Evolutionary conservation across 345 rosid species (phyloP).

Genomic region (Euphorbia peplus): DNA sequence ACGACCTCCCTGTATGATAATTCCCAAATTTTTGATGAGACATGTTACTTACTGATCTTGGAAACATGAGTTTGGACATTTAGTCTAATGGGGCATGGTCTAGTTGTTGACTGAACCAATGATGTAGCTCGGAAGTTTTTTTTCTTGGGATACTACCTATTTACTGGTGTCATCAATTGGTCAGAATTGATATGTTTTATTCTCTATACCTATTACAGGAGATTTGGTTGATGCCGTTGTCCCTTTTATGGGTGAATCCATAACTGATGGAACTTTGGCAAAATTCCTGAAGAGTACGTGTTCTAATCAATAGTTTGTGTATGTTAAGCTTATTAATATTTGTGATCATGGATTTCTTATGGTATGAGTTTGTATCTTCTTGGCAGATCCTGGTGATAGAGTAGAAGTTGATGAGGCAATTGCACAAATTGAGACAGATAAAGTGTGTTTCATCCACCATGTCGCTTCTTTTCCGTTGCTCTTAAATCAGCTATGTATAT

Average conservation of each 20-base stretch:
- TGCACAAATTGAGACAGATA: slow-evolving; percentile 98
- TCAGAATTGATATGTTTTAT: not conserved
- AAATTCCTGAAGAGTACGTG: slow-evolving; percentile 65
- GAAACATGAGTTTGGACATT: not conserved
- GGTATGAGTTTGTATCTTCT: slow-evolving; percentile 15
- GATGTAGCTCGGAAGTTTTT: not conserved
- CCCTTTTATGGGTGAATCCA: slow-evolving; percentile 89
- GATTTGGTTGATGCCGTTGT: slow-evolving; percentile 73
- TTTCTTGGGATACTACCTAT: not conserved
- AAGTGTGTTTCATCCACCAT: slow-evolving; percentile 38
- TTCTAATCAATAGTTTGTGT: slow-evolving; percentile 4
- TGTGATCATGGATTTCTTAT: not conserved
- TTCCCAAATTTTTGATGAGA: not conserved
- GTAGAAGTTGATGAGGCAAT: slow-evolving; percentile 85
- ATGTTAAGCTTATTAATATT: not conserved
- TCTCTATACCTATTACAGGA: slow-evolving; percentile 30
- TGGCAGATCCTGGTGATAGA: slow-evolving; percentile 86
- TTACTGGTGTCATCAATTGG: not conserved
- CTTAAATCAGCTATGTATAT: not conserved
- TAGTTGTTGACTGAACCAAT: not conserved
- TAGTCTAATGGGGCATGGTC: not conserved
- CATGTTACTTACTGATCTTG: not conserved
- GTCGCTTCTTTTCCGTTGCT: not conserved
- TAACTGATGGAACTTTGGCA: slow-evolving; percentile 77
- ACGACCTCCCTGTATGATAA: not conserved